Evolutionary conservation across 1,284 basidiomycete species (phyloP).

Genomic region (Salmacisia buchloeana): DNA sequence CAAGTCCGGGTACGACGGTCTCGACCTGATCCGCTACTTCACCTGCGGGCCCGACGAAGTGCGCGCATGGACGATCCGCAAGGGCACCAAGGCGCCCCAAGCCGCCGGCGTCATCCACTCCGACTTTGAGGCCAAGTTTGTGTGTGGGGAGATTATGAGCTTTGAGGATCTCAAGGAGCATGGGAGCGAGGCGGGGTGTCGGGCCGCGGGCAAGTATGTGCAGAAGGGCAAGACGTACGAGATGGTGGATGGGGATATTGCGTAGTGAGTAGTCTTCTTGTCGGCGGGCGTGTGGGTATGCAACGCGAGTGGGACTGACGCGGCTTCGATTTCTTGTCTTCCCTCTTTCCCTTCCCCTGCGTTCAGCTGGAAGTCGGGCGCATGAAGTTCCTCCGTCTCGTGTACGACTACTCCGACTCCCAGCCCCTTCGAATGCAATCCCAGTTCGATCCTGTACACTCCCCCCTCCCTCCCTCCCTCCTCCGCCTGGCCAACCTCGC

Average conservation of each 20-base stretch:
- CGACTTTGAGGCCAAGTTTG: conserved; percentile 95
- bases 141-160: conserved; percentile 98
- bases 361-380: conserved; percentile 8
- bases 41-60: conserved; percentile 96
- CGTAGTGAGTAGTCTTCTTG: conserved; percentile 18
- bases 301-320: background rate
- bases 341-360: background rate
- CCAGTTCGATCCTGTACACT: too few relatives aligned
- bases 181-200: conserved; percentile 82
- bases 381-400: background rate
- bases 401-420: too few relatives aligned
- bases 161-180: conserved; percentile 87
- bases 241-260: conserved; percentile 51
- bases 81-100: conserved; percentile 88
- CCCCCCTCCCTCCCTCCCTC: too few relatives aligned
- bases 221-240: conserved; percentile 97
- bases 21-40: conserved; percentile 57
- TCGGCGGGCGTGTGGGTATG: background rate
- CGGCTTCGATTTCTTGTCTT: background rate
- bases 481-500: too few relatives aligned
- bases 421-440: background rate
- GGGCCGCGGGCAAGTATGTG: conserved; percentile 88
- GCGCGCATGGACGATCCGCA: conserved; percentile 89
- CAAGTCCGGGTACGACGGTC: conserved; percentile 45
- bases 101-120: conserved; percentile 97